Percentiles rank a stretch among this genome's conserved stretches.
Evolutionary conservation across 202 grass and related monocot species (phyloP).

Genomic region (Bolboschoenoplectus hybrid): DNA sequence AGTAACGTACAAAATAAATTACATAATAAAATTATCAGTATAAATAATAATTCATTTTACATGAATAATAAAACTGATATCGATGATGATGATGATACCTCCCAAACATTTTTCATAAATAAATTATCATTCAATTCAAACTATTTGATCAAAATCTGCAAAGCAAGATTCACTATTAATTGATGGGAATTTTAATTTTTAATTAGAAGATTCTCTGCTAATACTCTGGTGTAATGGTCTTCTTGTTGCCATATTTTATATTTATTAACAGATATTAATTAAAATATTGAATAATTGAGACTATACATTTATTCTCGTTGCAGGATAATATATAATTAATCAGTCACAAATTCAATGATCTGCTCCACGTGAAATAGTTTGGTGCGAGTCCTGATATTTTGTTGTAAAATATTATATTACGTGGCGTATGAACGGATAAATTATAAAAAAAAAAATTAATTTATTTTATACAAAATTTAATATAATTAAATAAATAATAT

Average conservation of each 20-base stretch:
- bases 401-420: too few relatives aligned
- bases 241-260: neutral
- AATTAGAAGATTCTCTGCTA: neutral
- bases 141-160: neutral
- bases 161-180: neutral
- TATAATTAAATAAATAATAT: too few relatives aligned
- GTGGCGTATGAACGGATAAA: too few relatives aligned
- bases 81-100: too few relatives aligned
- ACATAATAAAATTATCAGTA: too few relatives aligned
- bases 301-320: slow-evolving; percentile 22
- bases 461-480: too few relatives aligned
- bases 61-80: too few relatives aligned
- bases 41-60: too few relatives aligned
- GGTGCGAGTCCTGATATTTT: too few relatives aligned
- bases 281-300: slow-evolving; percentile 8
- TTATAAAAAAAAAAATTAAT: too few relatives aligned
- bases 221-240: neutral
- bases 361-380: slow-evolving; percentile 11
- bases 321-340: neutral
- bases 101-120: neutral
- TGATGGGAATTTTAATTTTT: neutral
- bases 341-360: neutral
- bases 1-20: too few relatives aligned
- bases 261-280: neutral
- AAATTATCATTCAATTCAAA: neutral